Base-by-base conservation (phyloP, 441 rosid species). In the Gossypium schwendimanii region DNA sequence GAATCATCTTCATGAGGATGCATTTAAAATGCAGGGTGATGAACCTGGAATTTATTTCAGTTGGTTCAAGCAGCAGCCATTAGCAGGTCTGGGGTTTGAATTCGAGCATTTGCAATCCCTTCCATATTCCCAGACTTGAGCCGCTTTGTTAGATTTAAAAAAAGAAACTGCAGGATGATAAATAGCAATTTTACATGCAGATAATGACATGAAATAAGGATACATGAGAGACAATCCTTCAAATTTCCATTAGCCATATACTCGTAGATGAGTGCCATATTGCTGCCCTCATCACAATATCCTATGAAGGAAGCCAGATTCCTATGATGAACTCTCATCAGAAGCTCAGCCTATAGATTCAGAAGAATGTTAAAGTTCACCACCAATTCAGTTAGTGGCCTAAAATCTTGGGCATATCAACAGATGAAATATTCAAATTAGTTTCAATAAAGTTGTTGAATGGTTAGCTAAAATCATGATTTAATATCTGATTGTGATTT, bases 271-370 rank as follows among this genome's bases (percentile, higher is more conserved):
- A 79, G 75, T 4, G 67, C 77, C 72, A 72, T 76, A 12, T 75
- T 76, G 23, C 15, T 11, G 1, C 73, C 74, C 26, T 79, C 82
- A 36, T 75, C 69, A 10, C 82, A 79, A 63, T 75, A 79, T n/a
- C 82, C 82, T 17, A 69, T 18, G 54, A 79, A 73, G 24, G 69
- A 61, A 36, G 70, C 71, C 59, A 79, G 31, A 52, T 79, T 79
- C 59, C 58, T 73, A 53, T 79, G 82, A 66, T 73, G 79, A 9
- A 79, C 82, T 26, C 75, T 69, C 70, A 63, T 76, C 2, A 79
- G 54, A 31, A 69, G 72, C n/a, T 69, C 72, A 31, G 72, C 72
- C 72, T 69, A 49, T 61, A 53, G 53, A 20, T 39, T 20, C 1
- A 39, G 11, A 39, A 36, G 8, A 59, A 24, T 24, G 31, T 26